Conservation (phyloP, 805 yeast genomes). For the Kazachstania africana region DNA sequence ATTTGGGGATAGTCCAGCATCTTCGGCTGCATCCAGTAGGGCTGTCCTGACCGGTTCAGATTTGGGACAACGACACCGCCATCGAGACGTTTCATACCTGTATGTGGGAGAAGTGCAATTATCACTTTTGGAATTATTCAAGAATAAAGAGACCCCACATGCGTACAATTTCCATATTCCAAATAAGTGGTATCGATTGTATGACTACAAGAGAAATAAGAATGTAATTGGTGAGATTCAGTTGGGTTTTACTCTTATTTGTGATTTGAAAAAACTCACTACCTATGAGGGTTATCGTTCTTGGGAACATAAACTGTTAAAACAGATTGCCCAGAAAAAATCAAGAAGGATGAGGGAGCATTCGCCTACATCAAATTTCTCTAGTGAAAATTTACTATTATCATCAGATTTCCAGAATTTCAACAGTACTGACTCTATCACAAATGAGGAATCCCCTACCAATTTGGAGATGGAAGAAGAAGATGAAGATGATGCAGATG, state of each 20-base stretch:
- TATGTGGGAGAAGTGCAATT: conserved; percentile 24
- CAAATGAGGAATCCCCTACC: too few relatives aligned
- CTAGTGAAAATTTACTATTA: too few relatives aligned
- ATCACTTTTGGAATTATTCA: conserved; percentile 19
- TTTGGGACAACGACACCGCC: neutral
- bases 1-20: conserved; percentile 2
- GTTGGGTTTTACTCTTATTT: conserved; percentile 12
- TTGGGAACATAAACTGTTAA: conserved; percentile 11
- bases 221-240: conserved; percentile 17
- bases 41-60: neutral
- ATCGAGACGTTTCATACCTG: conserved; percentile 8
- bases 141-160: conserved; percentile 6
- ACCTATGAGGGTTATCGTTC: conserved; percentile 14
- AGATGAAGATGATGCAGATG: conserved; percentile 2
- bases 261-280: conserved; percentile 8
- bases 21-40: neutral
- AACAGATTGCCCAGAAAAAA: conserved; percentile 2
- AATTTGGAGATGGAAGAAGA: conserved; percentile 2
- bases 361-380: too few relatives aligned
- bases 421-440: too few relatives aligned
- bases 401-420: too few relatives aligned
- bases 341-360: neutral
- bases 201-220: conserved; percentile 14
- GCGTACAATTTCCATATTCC: conserved; percentile 11
- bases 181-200: conserved; percentile 18